Base-by-base conservation (phyloP, 768 basidiomycete species). In the Ephemerocybe angulata region DNA sequence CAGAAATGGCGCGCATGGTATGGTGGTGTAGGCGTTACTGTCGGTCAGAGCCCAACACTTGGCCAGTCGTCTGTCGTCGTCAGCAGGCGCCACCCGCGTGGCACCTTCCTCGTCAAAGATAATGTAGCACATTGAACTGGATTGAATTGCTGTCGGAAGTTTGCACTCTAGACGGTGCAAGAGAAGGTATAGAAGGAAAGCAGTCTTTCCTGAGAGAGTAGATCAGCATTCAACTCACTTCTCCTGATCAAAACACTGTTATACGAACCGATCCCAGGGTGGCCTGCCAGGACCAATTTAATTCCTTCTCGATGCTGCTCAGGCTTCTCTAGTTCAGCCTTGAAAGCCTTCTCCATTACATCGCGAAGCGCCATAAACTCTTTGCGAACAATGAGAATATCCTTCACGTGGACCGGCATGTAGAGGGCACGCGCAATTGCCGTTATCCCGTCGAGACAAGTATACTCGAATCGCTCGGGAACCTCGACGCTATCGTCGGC, bases 141-240 rank as follows among this genome's bases (percentile, higher is more conserved):
- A 42, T 42, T 42, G 40, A 7, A 42, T 19, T 42, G 40, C 40
- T 19, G 40, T 42, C 19, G 40, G 40, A 21, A 42, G 40, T 21
- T 42, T 42, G 21, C 19, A 10, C 21, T 42, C 40, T 22, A 42
- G 40, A 42, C 40, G 40, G 11, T 42, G 11, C 40, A 42, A 42
- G 76, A 70, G 4, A 69, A 76, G 11, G 64, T 71, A 27, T 74
- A 74, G 4, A 74, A 77, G 15, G 67, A 76, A 21, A 67, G 64
- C 47, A 65, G 65, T 29, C 19, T 42, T 42, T 21, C 40, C 40
- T 42, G 40, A 21, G 19, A 42, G 40, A 42, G 33, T 17, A 35
- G 10, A 35, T 8, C 33, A 35, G 33, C 8, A 35, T 10, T 35
- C 33, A 35, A 17, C 33, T 10, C 33, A 35, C 33, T 35, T 17